These are phyloP conservation scores for Tolypocladium tundrense DNA, from an alignment of 2,329 filamentous ascomycete species.

Conservation along the genomic window DNA sequence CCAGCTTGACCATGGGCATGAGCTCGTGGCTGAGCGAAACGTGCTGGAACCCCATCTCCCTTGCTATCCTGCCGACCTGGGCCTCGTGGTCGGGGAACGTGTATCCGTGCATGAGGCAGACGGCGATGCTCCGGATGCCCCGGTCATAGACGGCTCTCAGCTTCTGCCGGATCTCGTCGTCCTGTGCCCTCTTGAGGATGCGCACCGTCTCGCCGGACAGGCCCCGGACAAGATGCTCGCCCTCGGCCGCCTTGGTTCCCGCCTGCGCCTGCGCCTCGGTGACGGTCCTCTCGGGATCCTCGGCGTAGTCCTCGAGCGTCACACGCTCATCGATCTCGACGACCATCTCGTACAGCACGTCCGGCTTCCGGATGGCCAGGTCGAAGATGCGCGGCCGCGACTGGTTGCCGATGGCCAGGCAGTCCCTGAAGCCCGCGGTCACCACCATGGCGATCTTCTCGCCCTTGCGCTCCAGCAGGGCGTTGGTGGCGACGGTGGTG, in stretches of 20 bases:
- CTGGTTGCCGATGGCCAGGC: conserved; percentile 64
- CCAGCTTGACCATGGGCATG: conserved; percentile 32
- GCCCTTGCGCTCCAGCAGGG: conserved; percentile 64
- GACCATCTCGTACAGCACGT: conserved; percentile 59
- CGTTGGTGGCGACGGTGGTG: conserved; percentile 72
- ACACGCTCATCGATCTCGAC: conserved; percentile 68
- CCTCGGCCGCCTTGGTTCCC: conserved; percentile 24
- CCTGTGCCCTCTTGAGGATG: conserved; percentile 50
- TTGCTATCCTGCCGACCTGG: conserved; percentile 22
- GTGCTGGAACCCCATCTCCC: conserved; percentile 28
- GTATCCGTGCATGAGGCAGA: conserved; percentile 68
- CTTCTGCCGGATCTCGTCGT: conserved; percentile 41
- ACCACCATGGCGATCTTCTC: conserved; percentile 61
- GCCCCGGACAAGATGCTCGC: conserved; percentile 53
- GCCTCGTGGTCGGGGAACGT: conserved; percentile 46
- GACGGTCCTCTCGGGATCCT: conserved; percentile 40
- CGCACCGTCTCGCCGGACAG: conserved; percentile 60
- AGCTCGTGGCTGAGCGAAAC: conserved; percentile 26
- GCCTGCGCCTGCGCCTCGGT: conserved; percentile 12
- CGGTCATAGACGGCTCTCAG: conserved; percentile 50
- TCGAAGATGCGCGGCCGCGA: conserved; percentile 65
- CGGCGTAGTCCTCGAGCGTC: conserved; percentile 63
- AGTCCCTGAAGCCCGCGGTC: conserved; percentile 63
- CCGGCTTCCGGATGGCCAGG: conserved; percentile 56
- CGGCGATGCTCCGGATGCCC: conserved; percentile 41